Percentiles rank a stretch among this genome's conserved stretches.
These are phyloP conservation scores for Pelagomonas calceolata DNA, from an alignment of 108 stramenopile genomes.

Conservation along the genomic window DNA sequence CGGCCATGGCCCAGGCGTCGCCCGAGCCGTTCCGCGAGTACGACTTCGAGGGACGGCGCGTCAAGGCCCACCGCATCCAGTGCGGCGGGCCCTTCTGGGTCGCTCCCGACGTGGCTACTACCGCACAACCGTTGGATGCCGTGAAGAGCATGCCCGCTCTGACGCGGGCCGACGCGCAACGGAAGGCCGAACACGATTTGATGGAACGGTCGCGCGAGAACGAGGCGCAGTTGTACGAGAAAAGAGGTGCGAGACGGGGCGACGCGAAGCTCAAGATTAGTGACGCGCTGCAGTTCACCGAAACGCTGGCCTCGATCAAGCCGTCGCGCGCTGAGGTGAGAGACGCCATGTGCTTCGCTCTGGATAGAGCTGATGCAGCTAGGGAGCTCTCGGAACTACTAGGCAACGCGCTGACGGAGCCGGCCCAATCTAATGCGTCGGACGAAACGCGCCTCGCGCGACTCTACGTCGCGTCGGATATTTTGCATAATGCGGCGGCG, in stretches of 20 bases:
- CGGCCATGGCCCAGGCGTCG: not conserved
- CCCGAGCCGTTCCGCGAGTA: not conserved
- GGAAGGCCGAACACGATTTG: not conserved
- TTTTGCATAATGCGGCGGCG: not conserved
- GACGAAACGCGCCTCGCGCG: not conserved
- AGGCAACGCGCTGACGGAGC: not conserved
- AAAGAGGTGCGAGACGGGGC: not conserved
- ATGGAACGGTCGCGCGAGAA: not conserved
- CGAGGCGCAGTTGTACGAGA: not conserved
- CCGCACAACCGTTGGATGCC: not conserved
- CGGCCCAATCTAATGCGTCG: too few relatives aligned
- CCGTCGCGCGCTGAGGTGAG: not conserved
- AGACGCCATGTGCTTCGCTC: not conserved
- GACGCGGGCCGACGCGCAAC: not conserved
- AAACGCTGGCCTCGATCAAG: not conserved
- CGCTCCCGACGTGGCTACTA: not conserved
- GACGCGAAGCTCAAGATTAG: not conserved
- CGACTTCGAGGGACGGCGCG: not conserved
- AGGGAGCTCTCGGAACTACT: not conserved
- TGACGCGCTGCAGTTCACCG: not conserved
- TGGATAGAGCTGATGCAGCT: not conserved
- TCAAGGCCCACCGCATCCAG: not conserved
- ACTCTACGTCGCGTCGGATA: not conserved
- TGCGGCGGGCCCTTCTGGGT: not conserved
- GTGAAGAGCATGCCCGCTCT: not conserved